These are phyloP conservation scores for Pleurotus eryngii DNA, from an alignment of 768 basidiomycete genomes.

Conservation along the genomic window DNA sequence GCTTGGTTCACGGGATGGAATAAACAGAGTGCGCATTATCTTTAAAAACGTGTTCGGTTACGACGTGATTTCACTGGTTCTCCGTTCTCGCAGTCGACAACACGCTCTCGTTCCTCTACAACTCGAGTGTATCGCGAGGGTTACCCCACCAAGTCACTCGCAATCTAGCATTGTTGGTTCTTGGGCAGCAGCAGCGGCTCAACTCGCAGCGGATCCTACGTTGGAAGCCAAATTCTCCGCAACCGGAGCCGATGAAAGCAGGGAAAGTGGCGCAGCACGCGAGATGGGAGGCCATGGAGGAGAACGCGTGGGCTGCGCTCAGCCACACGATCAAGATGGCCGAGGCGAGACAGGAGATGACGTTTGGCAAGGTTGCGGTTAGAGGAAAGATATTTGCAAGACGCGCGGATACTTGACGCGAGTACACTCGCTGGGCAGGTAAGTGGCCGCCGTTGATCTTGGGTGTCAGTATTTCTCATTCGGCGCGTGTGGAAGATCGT, in stretches of 20 bases:
- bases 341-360: conserved; percentile 49
- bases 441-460: too few species aligned
- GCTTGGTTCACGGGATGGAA: conserved; percentile 55
- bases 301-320: conserved; percentile 42
- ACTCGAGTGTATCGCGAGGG: conserved; percentile 61
- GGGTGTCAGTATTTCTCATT: too few species aligned
- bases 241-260: conserved; percentile 32
- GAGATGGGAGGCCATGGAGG: conserved; percentile 26
- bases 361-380: conserved; percentile 43
- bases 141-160: conserved; percentile 56
- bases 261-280: conserved; percentile 16
- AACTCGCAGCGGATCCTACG: conserved; percentile 18
- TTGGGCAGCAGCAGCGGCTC: conserved; percentile 29
- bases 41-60: conserved; percentile 8
- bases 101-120: conserved; percentile 59
- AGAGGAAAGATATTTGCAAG: conserved; percentile 9
- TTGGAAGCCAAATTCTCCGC: conserved; percentile 9
- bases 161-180: conserved; percentile 45
- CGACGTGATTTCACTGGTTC: background rate
- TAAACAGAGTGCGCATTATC: conserved; percentile 41
- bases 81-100: conserved; percentile 52
- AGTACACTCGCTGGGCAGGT: too few species aligned
- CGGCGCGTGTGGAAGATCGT: too few species aligned
- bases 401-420: too few species aligned
- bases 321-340: conserved; percentile 57